Base-by-base conservation (phyloP, 2,329 filamentous ascomycete genomes). In the Penicillium sp. region DNA sequence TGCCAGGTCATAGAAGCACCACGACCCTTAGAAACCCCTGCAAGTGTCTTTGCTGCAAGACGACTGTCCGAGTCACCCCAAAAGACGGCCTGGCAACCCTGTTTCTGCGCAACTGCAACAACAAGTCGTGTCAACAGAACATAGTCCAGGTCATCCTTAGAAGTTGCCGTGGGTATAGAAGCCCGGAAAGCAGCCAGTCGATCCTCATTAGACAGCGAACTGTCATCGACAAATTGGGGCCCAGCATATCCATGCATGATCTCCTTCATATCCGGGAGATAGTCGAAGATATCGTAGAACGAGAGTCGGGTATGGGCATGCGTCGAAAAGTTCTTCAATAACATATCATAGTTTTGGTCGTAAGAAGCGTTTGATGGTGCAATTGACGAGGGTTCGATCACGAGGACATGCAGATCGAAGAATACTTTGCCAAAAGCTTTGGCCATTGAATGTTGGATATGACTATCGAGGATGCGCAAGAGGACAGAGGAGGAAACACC, bases 11-110 rank as follows among this genome's bases (percentile, higher is more conserved):
- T 75, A 4, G 88, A 84, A 60, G 88, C 91, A 1, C 93, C 94
- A 42, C 93, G 83, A 1, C 94, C 94, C 73, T 96, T 97, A 20
- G 93, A 91, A 2, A 93, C 91, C 73, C 94, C 90, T 6, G 90
- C 81, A 12, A 99, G 83, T 0, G 91, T 90, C 64, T 90, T 86
- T 60, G 93, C 90, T 3, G 94, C 93, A 24, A 99, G 84, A 13
- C 86, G 84, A 4, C 91, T 97, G 17, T 94, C 96, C 59, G 85
- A 95, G 72, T 93, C 87, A 18, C 90, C 92, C 71, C 94, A 87
- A 1, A 97, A 74, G 34, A 97, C 80, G 10, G 85, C 85, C 57
- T 87, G 83, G 68, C 86, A 94, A 10, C 67, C 74, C 23, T 80
- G 74, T 13, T 76, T 70, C 55, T 82, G 79, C 8, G 89, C 89